These are phyloP conservation scores for Globisporangium radiosum DNA, from an alignment of 352 stramenopile species.

Conservation along the genomic window DNA sequence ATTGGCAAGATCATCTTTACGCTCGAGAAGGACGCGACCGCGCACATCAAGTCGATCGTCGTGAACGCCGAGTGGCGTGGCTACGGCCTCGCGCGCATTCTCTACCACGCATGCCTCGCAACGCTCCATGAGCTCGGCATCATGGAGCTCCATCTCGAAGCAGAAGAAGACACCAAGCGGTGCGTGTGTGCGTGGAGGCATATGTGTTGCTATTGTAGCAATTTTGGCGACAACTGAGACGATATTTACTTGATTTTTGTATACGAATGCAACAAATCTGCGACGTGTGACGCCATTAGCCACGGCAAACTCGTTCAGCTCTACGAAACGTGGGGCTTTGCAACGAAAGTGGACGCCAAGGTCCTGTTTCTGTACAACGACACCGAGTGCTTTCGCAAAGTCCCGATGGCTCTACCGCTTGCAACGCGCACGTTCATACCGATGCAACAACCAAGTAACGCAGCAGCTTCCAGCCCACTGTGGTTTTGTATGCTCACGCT, in stretches of 20 bases:
- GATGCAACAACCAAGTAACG: conserved; percentile 12
- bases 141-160: conserved; percentile 45
- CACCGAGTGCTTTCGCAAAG: conserved; percentile 79
- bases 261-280: no score
- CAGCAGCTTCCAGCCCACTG: conserved; percentile 15
- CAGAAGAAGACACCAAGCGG: conserved; percentile 58
- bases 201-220: no score
- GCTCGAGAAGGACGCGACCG: conserved; percentile 40
- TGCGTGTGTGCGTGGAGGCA: no score
- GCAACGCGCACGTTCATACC: conserved; percentile 29
- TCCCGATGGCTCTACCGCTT: conserved; percentile 64
- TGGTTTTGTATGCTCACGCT: conserved; percentile 82
- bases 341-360: conserved; percentile 41
- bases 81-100: conserved; percentile 61
- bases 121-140: conserved; percentile 57
- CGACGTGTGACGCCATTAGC: no score
- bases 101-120: conserved; percentile 66
- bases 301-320: conserved; percentile 58
- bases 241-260: no score
- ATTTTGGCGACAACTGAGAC: no score
- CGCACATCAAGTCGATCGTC: conserved; percentile 74
- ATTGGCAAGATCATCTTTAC: conserved; percentile 83
- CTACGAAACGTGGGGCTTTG: conserved; percentile 70
- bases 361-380: conserved; percentile 82
- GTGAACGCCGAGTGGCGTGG: conserved; percentile 66